A percentile compares a stretch with the other conserved stretches of the same genome.
Evolutionary conservation across 2,329 filamentous ascomycete species (phyloP).

Genomic region (Botrytis deweyae): DNA sequence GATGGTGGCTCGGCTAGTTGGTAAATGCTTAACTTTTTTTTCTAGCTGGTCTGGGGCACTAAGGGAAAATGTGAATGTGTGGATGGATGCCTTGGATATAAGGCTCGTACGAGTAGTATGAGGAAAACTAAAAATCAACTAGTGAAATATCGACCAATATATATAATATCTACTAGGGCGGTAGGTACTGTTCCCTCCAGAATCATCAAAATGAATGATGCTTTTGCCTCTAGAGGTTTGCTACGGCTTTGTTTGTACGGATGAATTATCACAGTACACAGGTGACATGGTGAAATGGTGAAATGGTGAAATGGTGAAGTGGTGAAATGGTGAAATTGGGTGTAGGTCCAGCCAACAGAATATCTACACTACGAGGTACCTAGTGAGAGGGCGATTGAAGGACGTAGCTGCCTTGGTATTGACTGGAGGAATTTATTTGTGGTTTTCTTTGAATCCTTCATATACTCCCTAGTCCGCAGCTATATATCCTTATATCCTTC

Average conservation of each 20-base stretch:
- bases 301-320: not conserved
- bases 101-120: not conserved
- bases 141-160: not conserved
- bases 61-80: not conserved
- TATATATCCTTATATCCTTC: not conserved
- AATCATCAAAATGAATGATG: not conserved
- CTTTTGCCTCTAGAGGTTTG: not conserved
- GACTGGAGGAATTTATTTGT: not conserved
- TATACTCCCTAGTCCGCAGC: not conserved
- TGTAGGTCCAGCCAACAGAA: not conserved
- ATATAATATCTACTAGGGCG: not conserved
- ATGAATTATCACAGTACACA: not conserved
- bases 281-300: no score
- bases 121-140: not conserved
- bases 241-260: not conserved
- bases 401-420: not conserved
- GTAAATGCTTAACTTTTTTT: not conserved
- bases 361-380: no score
- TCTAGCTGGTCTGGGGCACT: not conserved
- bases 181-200: not conserved
- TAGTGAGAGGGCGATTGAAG: not conserved
- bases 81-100: not conserved
- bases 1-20: slow-evolving; percentile 19
- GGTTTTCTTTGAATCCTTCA: not conserved
- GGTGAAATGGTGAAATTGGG: not conserved